phyloP scores from a whole-genome alignment of 2,329 filamentous ascomycete genomes.

The Penicillium sp. region DNA sequence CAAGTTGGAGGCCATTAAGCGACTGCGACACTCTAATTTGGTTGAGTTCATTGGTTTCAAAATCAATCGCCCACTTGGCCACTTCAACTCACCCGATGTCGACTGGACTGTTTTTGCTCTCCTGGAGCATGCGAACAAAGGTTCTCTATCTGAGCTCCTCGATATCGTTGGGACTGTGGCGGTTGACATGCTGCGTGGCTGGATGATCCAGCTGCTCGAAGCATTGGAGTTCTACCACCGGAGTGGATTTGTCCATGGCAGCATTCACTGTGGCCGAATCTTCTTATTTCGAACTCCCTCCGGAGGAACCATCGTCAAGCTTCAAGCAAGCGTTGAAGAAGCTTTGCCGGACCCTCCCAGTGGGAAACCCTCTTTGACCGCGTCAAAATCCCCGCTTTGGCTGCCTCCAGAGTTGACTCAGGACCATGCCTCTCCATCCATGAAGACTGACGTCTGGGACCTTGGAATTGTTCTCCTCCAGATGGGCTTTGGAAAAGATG shows the following conservation, averaged over 20 bases:
- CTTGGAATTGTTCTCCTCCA: slow-evolving; percentile 89
- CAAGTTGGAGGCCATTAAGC: slow-evolving; percentile 73
- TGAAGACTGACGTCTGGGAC: slow-evolving; percentile 92
- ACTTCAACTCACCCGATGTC: slow-evolving; percentile 43
- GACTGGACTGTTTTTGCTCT: slow-evolving; percentile 75
- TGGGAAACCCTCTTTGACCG: slow-evolving; percentile 40
- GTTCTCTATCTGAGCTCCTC: slow-evolving; percentile 78
- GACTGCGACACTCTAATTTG: slow-evolving; percentile 73
- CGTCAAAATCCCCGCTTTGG: slow-evolving; percentile 81
- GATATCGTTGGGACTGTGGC: slow-evolving; percentile 75
- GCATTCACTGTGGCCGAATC: slow-evolving; percentile 78
- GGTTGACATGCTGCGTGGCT: slow-evolving; percentile 75
- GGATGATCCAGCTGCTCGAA: slow-evolving; percentile 90
- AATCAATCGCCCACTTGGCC: slow-evolving; percentile 58
- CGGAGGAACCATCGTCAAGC: slow-evolving; percentile 67
- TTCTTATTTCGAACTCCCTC: slow-evolving; percentile 71
- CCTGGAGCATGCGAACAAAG: slow-evolving; percentile 76
- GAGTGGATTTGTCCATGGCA: slow-evolving; percentile 79
- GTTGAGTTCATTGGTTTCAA: slow-evolving; percentile 82
- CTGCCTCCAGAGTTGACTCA: slow-evolving; percentile 73
- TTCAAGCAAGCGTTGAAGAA: slow-evolving; percentile 51
- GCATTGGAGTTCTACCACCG: slow-evolving; percentile 85
- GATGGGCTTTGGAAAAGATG: slow-evolving; percentile 86
- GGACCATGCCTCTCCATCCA: slow-evolving; percentile 58
- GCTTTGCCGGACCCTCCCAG: slow-evolving; percentile 53